These are phyloP conservation scores for Vigna reflexopilosa DNA, from an alignment of 306 rosid genomes.

Conservation along the genomic window DNA sequence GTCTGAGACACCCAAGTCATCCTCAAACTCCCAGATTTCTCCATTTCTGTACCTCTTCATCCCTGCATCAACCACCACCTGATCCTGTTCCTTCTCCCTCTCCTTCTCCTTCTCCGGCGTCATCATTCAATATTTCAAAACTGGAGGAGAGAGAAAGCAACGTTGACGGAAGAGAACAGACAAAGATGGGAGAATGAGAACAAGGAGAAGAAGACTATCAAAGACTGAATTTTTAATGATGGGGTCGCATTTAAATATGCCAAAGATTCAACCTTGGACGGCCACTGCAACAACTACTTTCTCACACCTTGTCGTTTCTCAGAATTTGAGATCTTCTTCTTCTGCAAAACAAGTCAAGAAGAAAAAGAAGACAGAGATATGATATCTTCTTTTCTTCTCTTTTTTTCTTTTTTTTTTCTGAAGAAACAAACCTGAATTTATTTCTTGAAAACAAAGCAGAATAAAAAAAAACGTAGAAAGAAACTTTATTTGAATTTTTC, in stretches of 20 bases:
- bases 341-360: constrained; percentile 6
- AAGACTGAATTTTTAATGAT: constrained; percentile 33
- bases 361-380: not conserved
- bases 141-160: constrained; percentile 26
- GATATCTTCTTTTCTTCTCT: not conserved
- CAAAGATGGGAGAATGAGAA: constrained; percentile 43
- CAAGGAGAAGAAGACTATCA: constrained; percentile 23
- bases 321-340: not conserved
- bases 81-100: not conserved
- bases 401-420: too few species aligned
- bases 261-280: constrained; percentile 40
- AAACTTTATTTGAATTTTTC: too few species aligned
- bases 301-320: not conserved
- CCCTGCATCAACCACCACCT: constrained; percentile 39
- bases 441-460: too few species aligned
- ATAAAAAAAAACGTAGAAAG: too few species aligned
- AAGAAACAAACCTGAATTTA: too few species aligned
- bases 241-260: constrained; percentile 29
- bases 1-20: constrained; percentile 55
- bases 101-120: constrained; percentile 44
- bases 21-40: constrained; percentile 86
- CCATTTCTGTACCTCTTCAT: constrained; percentile 82
- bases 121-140: constrained; percentile 39
- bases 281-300: constrained; percentile 21
- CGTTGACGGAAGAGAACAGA: constrained; percentile 39